phyloP scores from a whole-genome alignment of 75 land plant genomes.

The Pseudotsuga menziesii region DNA sequence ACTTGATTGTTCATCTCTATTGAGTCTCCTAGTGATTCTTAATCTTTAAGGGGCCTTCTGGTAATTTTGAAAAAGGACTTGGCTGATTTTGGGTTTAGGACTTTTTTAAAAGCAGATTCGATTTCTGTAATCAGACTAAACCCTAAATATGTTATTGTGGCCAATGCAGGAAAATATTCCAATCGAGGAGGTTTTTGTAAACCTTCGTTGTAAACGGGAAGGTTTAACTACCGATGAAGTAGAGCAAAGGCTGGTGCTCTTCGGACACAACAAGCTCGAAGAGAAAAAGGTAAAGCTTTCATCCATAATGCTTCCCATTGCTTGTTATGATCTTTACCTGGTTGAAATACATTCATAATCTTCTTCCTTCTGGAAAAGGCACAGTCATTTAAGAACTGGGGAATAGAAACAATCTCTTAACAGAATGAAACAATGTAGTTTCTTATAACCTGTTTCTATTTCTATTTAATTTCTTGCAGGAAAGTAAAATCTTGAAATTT shows the following conservation, averaged over 20 bases:
- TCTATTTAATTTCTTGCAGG: constrained; percentile 17
- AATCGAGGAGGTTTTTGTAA: constrained; percentile 60
- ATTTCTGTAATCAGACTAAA: not conserved
- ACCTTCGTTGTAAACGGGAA: constrained; percentile 47
- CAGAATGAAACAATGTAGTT: too few relatives aligned
- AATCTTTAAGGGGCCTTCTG: too few relatives aligned
- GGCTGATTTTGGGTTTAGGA: not conserved
- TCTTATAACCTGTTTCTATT: not conserved
- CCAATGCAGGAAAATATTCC: constrained; percentile 56
- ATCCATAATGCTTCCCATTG: not conserved
- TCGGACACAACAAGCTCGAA: constrained; percentile 73
- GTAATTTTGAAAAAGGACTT: not conserved
- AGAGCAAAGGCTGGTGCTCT: constrained; percentile 39
- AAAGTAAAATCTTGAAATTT: constrained; percentile 81
- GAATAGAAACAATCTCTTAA: too few relatives aligned
- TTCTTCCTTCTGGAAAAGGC: too few relatives aligned
- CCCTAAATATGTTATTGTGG: not conserved
- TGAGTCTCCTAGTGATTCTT: too few relatives aligned
- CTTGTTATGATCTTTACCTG: too few relatives aligned
- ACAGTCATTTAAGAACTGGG: too few relatives aligned
- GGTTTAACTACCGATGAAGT: constrained; percentile 46
- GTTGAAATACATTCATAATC: too few relatives aligned
- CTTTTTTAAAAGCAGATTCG: not conserved
- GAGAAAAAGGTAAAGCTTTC: constrained; percentile 52
- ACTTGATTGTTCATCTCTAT: too few relatives aligned